Evolutionary conservation across 768 basidiomycete genomes (phyloP).

Genomic region (Leccinum variicolor): DNA sequence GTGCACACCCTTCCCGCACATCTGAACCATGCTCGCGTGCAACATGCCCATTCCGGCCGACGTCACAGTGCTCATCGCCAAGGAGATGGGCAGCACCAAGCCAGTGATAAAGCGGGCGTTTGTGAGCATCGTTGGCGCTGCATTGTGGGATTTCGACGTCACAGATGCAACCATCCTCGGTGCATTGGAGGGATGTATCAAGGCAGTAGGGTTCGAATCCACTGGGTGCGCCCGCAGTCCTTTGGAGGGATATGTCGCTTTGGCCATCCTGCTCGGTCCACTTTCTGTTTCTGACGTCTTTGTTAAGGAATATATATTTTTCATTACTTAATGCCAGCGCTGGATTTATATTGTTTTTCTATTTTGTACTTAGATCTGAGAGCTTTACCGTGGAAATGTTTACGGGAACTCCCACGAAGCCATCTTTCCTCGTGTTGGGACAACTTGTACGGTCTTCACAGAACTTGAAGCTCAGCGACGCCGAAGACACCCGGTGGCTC

Average conservation of each 20-base stretch:
- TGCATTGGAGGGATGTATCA: slow-evolving; percentile 68
- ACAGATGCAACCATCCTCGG: slow-evolving; percentile 50
- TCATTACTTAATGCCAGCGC: background rate
- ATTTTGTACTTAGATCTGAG: no score
- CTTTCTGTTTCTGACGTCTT: slow-evolving; percentile 48
- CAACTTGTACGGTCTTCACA: no score
- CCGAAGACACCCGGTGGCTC: slow-evolving; percentile 76
- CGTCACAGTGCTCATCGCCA: slow-evolving; percentile 49
- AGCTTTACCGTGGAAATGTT: slow-evolving; percentile 48
- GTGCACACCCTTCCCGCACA: slow-evolving; percentile 56
- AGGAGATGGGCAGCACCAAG: slow-evolving; percentile 72
- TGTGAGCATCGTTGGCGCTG: slow-evolving; percentile 57
- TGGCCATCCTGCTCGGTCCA: slow-evolving; percentile 65
- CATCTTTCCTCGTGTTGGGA: slow-evolving; percentile 75
- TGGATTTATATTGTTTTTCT: no score
- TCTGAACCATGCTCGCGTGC: slow-evolving; percentile 49
- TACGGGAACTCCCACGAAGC: slow-evolving; percentile 38
- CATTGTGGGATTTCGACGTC: slow-evolving; percentile 46
- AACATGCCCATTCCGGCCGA: slow-evolving; percentile 44
- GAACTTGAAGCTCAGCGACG: slow-evolving; percentile 46
- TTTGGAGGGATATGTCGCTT: slow-evolving; percentile 79
- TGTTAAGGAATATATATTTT: slow-evolving; percentile 38
- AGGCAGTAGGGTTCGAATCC: slow-evolving; percentile 59
- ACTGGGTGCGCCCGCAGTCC: slow-evolving; percentile 55
- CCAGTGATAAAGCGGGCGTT: slow-evolving; percentile 58